These are phyloP conservation scores for Acer saccharum DNA, from an alignment of 345 rosid species.

Conservation along the genomic window DNA sequence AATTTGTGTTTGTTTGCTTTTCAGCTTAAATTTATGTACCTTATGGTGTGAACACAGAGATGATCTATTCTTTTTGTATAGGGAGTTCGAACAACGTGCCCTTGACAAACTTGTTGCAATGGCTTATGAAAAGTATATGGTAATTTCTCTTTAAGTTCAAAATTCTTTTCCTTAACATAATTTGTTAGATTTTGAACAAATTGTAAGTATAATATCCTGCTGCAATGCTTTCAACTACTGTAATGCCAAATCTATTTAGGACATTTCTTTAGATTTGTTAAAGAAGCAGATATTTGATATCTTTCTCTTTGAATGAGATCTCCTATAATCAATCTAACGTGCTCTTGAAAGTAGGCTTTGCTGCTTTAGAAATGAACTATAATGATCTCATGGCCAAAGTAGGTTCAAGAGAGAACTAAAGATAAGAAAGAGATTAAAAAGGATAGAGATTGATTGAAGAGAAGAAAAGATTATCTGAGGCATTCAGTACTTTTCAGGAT, in stretches of 20 bases:
- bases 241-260: background rate
- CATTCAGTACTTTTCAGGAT: background rate
- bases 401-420: conserved; percentile 5
- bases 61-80: conserved; percentile 25
- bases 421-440: background rate
- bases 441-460: background rate
- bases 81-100: conserved; percentile 74
- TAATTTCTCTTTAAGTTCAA: conserved; percentile 25
- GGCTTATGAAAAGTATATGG: conserved; percentile 91
- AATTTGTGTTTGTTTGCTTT: conserved; percentile 14
- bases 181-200: background rate
- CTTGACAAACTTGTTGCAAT: conserved; percentile 74
- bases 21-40: conserved; percentile 21
- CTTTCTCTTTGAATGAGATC: too few species aligned
- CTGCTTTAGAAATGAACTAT: background rate
- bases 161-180: background rate
- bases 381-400: background rate
- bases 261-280: background rate
- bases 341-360: background rate
- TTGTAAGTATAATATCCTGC: background rate
- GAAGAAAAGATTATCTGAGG: background rate
- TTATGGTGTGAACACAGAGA: conserved; percentile 2
- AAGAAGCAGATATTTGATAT: too few species aligned
- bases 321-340: background rate
- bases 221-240: background rate